These are phyloP conservation scores for Castanea crenata DNA, from an alignment of 306 rosid species.

Conservation along the genomic window DNA sequence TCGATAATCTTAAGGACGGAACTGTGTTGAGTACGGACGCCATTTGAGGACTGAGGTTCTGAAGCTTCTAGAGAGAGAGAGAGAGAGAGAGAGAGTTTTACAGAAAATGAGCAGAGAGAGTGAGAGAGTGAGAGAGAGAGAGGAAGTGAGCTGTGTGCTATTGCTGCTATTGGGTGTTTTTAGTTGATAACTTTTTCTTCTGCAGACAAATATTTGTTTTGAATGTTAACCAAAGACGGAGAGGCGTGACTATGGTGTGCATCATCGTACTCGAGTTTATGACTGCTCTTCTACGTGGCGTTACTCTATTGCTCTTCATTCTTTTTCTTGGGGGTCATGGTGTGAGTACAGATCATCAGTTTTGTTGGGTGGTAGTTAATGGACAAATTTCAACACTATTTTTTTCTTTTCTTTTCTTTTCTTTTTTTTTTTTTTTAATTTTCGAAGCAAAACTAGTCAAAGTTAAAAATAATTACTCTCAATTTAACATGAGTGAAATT, in stretches of 20 bases:
- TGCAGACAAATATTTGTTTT: not conserved
- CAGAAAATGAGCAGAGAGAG: not conserved
- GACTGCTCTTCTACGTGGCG: not conserved
- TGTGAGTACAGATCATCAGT: not conserved
- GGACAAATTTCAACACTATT: too few species aligned
- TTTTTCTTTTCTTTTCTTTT: not conserved
- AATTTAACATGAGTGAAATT: too few species aligned
- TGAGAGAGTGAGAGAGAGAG: not conserved
- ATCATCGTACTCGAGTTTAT: not conserved
- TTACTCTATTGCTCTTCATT: not conserved
- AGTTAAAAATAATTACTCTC: too few species aligned
- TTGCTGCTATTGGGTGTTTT: not conserved
- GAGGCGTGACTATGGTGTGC: not conserved
- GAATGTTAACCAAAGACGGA: not conserved
- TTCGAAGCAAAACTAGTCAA: too few species aligned
- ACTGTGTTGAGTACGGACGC: constrained; percentile 48
- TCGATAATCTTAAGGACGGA: constrained; percentile 34
- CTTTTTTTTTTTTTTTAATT: too few species aligned
- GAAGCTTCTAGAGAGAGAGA: not conserved
- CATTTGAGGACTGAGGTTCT: constrained; percentile 41
- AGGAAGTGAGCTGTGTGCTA: not conserved
- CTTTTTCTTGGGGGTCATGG: not conserved
- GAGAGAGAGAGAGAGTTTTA: too few species aligned
- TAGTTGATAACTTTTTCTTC: constrained; percentile 26
- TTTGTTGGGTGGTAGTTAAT: not conserved